Evolutionary conservation across 1,139 yeast species (phyloP).

Genomic region (Tardiomyces depauwii): DNA sequence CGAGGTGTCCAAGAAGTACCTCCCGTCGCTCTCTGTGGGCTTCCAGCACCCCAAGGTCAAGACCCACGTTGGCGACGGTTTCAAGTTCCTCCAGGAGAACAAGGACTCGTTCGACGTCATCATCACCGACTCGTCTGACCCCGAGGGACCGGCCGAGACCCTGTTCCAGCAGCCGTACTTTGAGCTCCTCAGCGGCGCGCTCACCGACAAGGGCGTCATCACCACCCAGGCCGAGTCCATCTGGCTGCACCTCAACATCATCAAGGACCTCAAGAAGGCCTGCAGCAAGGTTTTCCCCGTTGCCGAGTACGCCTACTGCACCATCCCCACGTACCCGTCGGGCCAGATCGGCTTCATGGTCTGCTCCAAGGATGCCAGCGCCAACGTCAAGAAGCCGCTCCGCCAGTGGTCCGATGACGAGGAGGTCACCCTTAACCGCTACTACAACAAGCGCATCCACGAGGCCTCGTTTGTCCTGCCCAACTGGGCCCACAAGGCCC

Average conservation of each 20-base stretch:
- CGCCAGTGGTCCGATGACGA: conserved; percentile 37
- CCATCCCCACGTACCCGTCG: conserved; percentile 93
- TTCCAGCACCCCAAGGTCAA: conserved; percentile 62
- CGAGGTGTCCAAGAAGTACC: conserved; percentile 56
- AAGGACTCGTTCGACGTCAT: conserved; percentile 63
- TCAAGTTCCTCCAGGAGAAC: conserved; percentile 54
- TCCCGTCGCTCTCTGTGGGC: conserved; percentile 72
- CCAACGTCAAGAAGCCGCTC: conserved; percentile 44
- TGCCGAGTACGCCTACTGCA: conserved; percentile 73
- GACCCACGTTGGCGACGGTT: conserved; percentile 79
- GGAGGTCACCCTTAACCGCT: conserved; percentile 48
- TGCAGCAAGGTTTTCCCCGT: conserved; percentile 65
- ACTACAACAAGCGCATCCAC: conserved; percentile 69
- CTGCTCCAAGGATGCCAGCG: conserved; percentile 51
- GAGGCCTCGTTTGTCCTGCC: conserved; percentile 76
- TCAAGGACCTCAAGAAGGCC: conserved; percentile 46
- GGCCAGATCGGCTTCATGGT: conserved; percentile 89
- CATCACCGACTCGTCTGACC: conserved; percentile 93
- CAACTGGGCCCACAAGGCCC: conserved; percentile 55
- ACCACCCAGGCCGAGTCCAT: conserved; percentile 91
- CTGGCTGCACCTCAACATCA: conserved; percentile 72
- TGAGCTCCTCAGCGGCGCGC: conserved; percentile 54
- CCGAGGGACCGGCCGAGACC: conserved; percentile 96
- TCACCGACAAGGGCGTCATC: conserved; percentile 64
- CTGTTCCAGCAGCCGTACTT: conserved; percentile 82